These are phyloP conservation scores for Moesziomyces globuligerus DNA, from an alignment of 1,284 basidiomycete genomes.

Conservation along the genomic window DNA sequence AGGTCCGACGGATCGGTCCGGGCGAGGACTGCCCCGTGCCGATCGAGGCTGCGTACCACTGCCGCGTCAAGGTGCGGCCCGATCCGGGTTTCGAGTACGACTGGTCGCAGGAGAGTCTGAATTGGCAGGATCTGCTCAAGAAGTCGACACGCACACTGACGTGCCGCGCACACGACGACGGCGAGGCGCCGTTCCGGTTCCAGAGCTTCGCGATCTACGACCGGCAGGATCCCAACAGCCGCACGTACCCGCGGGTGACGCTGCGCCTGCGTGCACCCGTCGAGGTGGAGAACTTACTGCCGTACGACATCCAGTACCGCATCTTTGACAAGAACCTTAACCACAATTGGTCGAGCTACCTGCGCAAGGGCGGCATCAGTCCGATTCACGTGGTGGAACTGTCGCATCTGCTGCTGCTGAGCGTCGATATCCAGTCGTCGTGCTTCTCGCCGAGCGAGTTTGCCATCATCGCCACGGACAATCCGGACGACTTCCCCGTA, in stretches of 20 bases:
- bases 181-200: constrained; percentile 93
- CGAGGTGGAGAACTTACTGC: constrained; percentile 94
- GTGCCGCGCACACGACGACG: constrained; percentile 82
- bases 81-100: constrained; percentile 95
- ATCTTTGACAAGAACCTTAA: constrained; percentile 94
- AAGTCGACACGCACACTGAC: constrained; percentile 82
- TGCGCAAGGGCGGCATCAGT: constrained; percentile 92
- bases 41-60: constrained; percentile 86
- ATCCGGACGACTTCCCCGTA: constrained; percentile 86
- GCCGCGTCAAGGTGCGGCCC: constrained; percentile 86
- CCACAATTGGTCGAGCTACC: constrained; percentile 83
- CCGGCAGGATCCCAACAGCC: constrained; percentile 72
- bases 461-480: constrained; percentile 95
- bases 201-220: constrained; percentile 91
- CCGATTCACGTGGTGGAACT: constrained; percentile 97
- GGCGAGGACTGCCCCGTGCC: constrained; percentile 91
- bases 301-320: constrained; percentile 93
- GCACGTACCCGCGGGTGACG: constrained; percentile 80
- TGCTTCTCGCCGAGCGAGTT: constrained; percentile 98
- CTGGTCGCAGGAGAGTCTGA: constrained; percentile 84
- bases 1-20: constrained; percentile 86
- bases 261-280: constrained; percentile 92
- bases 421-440: constrained; percentile 80
- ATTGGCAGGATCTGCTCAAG: constrained; percentile 86
- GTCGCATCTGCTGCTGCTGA: constrained; percentile 91